These are phyloP conservation scores for Phytophthora rubi DNA, from an alignment of 352 stramenopile species.

Conservation along the genomic window DNA sequence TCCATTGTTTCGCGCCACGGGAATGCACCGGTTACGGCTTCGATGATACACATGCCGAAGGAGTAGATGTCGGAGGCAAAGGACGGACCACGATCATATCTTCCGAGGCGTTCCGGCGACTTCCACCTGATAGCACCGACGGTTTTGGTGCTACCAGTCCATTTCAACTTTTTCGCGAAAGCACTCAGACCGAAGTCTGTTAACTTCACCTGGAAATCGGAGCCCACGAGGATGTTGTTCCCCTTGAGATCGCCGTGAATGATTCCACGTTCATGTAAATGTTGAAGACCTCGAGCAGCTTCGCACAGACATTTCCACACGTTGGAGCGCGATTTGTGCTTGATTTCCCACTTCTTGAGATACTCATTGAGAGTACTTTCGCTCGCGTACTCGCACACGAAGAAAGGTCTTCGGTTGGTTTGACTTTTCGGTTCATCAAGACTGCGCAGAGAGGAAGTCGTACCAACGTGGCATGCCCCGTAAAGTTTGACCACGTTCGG, in stretches of 20 bases:
- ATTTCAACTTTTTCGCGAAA: conserved; percentile 30
- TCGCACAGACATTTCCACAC: conserved; percentile 32
- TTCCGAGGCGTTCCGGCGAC: conserved; percentile 37
- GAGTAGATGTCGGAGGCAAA: conserved; percentile 48
- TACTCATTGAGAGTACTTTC: conserved; percentile 38
- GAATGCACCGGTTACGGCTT: conserved; percentile 39
- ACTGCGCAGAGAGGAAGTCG: conserved; percentile 10
- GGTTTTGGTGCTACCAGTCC: conserved; percentile 8
- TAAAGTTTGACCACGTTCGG: conserved; percentile 52
- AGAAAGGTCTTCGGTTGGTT: conserved; percentile 34
- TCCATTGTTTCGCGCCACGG: conserved; percentile 35
- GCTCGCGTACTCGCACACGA: conserved; percentile 39
- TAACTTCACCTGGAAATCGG: conserved; percentile 37
- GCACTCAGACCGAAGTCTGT: conserved; percentile 44
- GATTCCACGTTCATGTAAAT: conserved; percentile 44
- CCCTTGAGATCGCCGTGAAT: conserved; percentile 88
- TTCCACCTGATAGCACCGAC: conserved; percentile 43
- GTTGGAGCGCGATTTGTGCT: conserved; percentile 21
- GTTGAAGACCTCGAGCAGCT: conserved; percentile 34
- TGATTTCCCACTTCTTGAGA: conserved; percentile 19
- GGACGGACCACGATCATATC: conserved; percentile 22
- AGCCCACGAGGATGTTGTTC: conserved; percentile 81
- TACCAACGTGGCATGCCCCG: conserved; percentile 44
- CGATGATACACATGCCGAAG: conserved; percentile 48
- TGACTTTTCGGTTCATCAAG: conserved; percentile 22